A percentile compares a stretch with the other conserved stretches of the same genome.
Evolutionary conservation across 805 yeast genomes (phyloP).

Genomic region (Saturnispora sekii): DNA sequence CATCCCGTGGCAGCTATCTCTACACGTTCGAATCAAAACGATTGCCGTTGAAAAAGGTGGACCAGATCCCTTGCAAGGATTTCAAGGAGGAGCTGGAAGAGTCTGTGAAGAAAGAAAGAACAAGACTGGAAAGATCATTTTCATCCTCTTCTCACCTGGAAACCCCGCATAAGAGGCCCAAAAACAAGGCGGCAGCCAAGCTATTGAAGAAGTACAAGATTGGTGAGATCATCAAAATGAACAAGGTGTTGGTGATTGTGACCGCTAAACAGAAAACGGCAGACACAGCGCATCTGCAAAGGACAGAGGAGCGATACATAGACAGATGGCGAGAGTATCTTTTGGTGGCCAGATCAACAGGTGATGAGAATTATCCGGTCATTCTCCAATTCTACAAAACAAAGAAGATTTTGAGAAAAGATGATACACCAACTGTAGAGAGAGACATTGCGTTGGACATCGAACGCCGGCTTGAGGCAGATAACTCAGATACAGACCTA

Average conservation of each 20-base stretch:
- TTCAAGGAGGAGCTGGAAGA: not conserved
- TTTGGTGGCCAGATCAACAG: constrained; percentile 62
- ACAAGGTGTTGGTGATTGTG: constrained; percentile 51
- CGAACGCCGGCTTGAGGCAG: not conserved
- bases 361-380: constrained; percentile 41
- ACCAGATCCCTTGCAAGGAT: constrained; percentile 8
- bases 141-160: not conserved
- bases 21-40: constrained; percentile 8
- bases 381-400: constrained; percentile 52
- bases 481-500: not conserved
- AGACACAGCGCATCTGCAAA: constrained; percentile 16
- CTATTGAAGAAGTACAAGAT: constrained; percentile 28
- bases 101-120: not conserved
- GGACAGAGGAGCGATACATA: constrained; percentile 37
- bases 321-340: constrained; percentile 78
- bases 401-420: constrained; percentile 27
- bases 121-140: not conserved
- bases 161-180: constrained; percentile 11
- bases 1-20: constrained; percentile 2
- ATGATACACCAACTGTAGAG: constrained; percentile 4
- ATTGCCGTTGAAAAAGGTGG: constrained; percentile 7
- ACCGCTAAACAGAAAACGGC: constrained; percentile 30
- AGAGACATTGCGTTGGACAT: constrained; percentile 3
- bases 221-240: constrained; percentile 60
- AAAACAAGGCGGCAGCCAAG: constrained; percentile 15